These are phyloP conservation scores for Niebla homalea DNA, from an alignment of 495 filamentous ascomycete genomes.

Conservation along the genomic window DNA sequence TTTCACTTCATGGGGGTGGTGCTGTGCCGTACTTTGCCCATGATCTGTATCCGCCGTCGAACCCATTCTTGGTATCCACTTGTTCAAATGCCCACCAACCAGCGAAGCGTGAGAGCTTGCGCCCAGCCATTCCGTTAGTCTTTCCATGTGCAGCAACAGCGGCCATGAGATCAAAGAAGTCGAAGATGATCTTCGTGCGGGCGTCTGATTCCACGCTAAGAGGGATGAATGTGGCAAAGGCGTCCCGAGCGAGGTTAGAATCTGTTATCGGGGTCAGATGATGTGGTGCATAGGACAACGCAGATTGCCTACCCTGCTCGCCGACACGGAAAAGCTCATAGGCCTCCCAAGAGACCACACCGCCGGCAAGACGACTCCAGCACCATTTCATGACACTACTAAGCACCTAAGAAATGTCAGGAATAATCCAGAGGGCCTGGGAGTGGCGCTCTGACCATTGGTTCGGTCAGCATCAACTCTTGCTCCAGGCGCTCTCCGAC, in stretches of 20 bases:
- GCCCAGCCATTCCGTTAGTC: slow-evolving; percentile 80
- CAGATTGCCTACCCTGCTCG: slow-evolving; percentile 56
- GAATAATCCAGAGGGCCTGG: slow-evolving; percentile 2
- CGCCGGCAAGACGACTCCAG: slow-evolving; percentile 85
- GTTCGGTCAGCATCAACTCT: slow-evolving; percentile 86
- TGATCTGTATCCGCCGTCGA: slow-evolving; percentile 82
- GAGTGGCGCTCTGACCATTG: slow-evolving; percentile 51
- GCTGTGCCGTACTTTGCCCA: slow-evolving; percentile 48
- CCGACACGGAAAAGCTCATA: slow-evolving; percentile 94
- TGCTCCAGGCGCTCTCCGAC: slow-evolving; percentile 60
- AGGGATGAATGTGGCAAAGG: slow-evolving; percentile 93
- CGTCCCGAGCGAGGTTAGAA: slow-evolving; percentile 80
- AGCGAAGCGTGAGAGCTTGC: slow-evolving; percentile 88
- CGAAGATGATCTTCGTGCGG: slow-evolving; percentile 78
- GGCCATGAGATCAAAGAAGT: slow-evolving; percentile 90
- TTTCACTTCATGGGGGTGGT: background rate
- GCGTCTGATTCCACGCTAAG: slow-evolving; percentile 83
- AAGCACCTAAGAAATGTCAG: slow-evolving; percentile 48
- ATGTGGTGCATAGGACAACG: background rate
- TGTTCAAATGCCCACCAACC: slow-evolving; percentile 99
- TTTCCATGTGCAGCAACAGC: slow-evolving; percentile 76
- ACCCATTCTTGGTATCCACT: slow-evolving; percentile 72
- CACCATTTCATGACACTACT: slow-evolving; percentile 97
- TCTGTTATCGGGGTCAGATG: slow-evolving; percentile 35
- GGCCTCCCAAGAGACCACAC: slow-evolving; percentile 91